Evolutionary conservation across 2,329 filamentous ascomycete genomes (phyloP).

Genomic region (Monosporascus ibericus): DNA sequence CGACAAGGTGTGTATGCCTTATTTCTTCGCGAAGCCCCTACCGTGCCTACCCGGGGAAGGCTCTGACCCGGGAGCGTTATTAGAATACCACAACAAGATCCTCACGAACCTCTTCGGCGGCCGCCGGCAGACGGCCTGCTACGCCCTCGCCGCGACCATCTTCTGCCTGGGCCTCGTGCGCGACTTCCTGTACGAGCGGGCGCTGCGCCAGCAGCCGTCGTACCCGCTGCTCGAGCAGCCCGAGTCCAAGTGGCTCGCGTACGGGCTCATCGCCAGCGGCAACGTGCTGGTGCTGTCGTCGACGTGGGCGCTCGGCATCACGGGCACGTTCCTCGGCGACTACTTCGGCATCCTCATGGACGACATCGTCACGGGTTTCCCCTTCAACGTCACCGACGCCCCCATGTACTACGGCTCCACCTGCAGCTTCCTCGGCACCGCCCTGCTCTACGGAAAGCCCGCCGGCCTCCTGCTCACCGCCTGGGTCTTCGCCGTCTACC

Average conservation of each 20-base stretch:
- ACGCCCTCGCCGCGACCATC: slow-evolving; percentile 80
- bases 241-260: slow-evolving; percentile 56
- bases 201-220: slow-evolving; percentile 68
- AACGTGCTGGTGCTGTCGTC: slow-evolving; percentile 83
- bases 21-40: slow-evolving; percentile 10
- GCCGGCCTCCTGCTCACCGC: slow-evolving; percentile 73
- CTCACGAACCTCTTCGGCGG: slow-evolving; percentile 83
- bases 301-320: slow-evolving; percentile 89
- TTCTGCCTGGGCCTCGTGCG: slow-evolving; percentile 88
- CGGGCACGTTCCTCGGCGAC: slow-evolving; percentile 93
- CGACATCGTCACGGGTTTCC: slow-evolving; percentile 86
- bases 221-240: slow-evolving; percentile 65
- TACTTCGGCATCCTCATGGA: slow-evolving; percentile 99
- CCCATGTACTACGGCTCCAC: slow-evolving; percentile 98
- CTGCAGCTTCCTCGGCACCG: slow-evolving; percentile 83
- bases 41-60: slow-evolving; percentile 5
- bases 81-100: slow-evolving; percentile 87
- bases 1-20: slow-evolving; percentile 58
- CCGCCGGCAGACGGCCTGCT: slow-evolving; percentile 75
- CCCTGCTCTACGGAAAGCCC: slow-evolving; percentile 78
- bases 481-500: slow-evolving; percentile 72
- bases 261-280: slow-evolving; percentile 64
- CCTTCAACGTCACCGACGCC: slow-evolving; percentile 83
- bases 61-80: not conserved
- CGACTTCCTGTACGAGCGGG: slow-evolving; percentile 80